phyloP scores from a whole-genome alignment of 306 rosid genomes.

The Argentina anserina region DNA sequence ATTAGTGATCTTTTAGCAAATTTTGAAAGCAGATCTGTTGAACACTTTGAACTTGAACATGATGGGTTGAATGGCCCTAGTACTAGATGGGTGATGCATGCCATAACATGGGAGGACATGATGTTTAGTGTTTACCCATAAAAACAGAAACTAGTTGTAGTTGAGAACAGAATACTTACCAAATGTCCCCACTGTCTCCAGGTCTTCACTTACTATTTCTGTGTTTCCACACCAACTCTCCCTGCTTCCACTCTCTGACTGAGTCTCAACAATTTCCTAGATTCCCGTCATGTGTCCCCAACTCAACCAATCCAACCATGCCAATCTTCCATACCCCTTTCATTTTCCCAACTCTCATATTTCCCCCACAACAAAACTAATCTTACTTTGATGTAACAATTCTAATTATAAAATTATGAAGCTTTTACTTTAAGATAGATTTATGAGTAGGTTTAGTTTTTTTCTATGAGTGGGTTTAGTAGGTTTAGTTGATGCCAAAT shows the following conservation, averaged over 20 bases:
- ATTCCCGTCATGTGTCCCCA: not conserved
- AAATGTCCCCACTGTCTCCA: not conserved
- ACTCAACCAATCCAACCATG: not conserved
- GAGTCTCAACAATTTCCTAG: not conserved
- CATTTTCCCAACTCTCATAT: not conserved
- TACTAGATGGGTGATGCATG: not conserved
- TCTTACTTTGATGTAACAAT: too few species aligned
- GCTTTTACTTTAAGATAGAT: too few species aligned
- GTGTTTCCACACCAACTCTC: constrained; percentile 1
- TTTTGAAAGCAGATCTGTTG: not conserved
- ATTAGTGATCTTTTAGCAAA: not conserved
- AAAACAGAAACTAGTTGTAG: not conserved
- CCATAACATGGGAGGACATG: not conserved
- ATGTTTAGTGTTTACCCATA: not conserved
- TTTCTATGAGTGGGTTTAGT: too few species aligned
- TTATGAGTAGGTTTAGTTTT: too few species aligned
- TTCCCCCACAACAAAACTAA: not conserved
- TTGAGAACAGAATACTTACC: not conserved
- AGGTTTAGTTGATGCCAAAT: too few species aligned
- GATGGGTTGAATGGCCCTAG: not conserved
- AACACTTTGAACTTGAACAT: not conserved
- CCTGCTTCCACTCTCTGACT: not conserved
- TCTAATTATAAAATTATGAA: too few species aligned
- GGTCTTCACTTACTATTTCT: not conserved
- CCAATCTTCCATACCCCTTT: too few species aligned